Evolutionary conservation across 768 basidiomycete species (phyloP).

Genomic region (Amanita inopinata): DNA sequence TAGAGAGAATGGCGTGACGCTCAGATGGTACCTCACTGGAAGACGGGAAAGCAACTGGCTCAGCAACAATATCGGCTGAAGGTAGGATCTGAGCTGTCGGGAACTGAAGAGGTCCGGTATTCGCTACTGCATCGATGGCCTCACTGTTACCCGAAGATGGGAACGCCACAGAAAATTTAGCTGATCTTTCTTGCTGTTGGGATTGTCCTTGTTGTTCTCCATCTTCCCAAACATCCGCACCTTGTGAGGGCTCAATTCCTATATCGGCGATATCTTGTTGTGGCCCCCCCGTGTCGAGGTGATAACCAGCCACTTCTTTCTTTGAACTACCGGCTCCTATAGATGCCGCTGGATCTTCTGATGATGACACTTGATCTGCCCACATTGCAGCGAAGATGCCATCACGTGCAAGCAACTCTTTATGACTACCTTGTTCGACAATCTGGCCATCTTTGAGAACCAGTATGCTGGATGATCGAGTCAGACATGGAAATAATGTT

Average conservation of each 20-base stretch:
- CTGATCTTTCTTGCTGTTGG: background rate
- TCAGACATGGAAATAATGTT: background rate
- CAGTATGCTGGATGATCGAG: slow-evolving; percentile 50
- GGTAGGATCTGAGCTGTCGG: slow-evolving; percentile 12
- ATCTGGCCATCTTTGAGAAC: slow-evolving; percentile 89
- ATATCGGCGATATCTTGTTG: slow-evolving; percentile 3
- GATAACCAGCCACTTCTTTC: slow-evolving; percentile 36
- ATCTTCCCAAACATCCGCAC: slow-evolving; percentile 6
- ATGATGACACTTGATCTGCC: slow-evolving; percentile 71
- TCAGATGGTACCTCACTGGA: background rate
- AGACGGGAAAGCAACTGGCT: slow-evolving; percentile 6
- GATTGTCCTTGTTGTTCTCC: background rate
- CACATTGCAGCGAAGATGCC: slow-evolving; percentile 82
- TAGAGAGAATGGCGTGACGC: background rate
- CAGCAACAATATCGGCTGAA: slow-evolving; percentile 8
- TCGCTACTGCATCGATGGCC: slow-evolving; percentile 9
- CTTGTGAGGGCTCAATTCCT: slow-evolving; percentile 7
- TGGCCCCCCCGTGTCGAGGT: slow-evolving; percentile 24
- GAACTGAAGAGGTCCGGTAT: slow-evolving; percentile 3
- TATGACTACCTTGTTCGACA: slow-evolving; percentile 72
- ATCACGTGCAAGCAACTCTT: slow-evolving; percentile 61
- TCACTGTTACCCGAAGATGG: slow-evolving; percentile 22
- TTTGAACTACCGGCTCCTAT: slow-evolving; percentile 25
- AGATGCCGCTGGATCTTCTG: slow-evolving; percentile 39
- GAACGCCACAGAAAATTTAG: slow-evolving; percentile 21